Conservation (phyloP, 2,329 filamentous ascomycete species). For the Xenoacremonium recifei region DNA sequence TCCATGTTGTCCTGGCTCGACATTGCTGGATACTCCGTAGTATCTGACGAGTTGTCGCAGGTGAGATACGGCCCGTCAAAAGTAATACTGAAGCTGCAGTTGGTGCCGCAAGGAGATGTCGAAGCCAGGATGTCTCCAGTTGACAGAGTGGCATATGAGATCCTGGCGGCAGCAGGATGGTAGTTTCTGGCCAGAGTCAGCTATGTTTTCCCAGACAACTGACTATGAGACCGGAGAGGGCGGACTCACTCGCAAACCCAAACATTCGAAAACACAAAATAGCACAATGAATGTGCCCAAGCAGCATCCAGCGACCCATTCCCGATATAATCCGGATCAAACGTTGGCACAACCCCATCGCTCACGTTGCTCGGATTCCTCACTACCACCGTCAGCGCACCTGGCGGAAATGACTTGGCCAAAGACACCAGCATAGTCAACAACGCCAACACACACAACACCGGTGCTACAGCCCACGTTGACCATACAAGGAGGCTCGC, state of each 20-base stretch:
- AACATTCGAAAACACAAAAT: not conserved
- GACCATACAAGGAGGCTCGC: not conserved
- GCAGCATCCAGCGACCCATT: not conserved
- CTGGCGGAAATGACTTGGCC: slow-evolving; percentile 4
- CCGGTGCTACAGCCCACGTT: not conserved
- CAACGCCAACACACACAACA: not conserved
- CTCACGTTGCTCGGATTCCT: not conserved
- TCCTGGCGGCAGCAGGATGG: not conserved
- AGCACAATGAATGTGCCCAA: not conserved
- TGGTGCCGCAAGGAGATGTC: not conserved
- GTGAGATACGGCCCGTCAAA: not conserved
- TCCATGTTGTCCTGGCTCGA: too few species aligned
- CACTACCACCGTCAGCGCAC: slow-evolving; percentile 1
- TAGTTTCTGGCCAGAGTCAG: not conserved
- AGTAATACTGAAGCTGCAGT: not conserved
- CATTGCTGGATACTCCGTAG: too few species aligned
- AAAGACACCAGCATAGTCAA: not conserved
- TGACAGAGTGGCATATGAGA: not conserved
- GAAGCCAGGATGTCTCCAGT: not conserved
- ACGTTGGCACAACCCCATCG: not conserved
- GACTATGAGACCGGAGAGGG: too few species aligned
- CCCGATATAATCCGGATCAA: not conserved
- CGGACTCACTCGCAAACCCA: not conserved
- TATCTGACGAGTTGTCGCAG: not conserved
- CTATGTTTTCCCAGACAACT: not conserved